Evolutionary conservation across 2,329 filamentous ascomycete genomes (phyloP).

Genomic region (Hymenoscyphus repandus): DNA sequence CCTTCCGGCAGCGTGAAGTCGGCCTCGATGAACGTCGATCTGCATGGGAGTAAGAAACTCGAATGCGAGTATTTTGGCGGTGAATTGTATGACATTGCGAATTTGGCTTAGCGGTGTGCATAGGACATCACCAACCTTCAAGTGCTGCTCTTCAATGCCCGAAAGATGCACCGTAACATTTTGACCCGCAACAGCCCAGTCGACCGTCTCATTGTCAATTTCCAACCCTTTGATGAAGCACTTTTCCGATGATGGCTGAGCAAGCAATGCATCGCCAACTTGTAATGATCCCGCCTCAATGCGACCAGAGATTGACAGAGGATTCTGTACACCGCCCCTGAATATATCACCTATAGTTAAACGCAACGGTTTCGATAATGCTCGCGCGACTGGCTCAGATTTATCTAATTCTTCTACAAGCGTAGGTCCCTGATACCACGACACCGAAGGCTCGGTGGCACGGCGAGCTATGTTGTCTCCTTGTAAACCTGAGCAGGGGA

Average conservation of each 20-base stretch:
- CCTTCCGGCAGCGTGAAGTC: slow-evolving; percentile 71
- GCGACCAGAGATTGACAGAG: slow-evolving; percentile 79
- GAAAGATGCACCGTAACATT: slow-evolving; percentile 79
- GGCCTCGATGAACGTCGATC: slow-evolving; percentile 82
- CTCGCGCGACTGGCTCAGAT: slow-evolving; percentile 67
- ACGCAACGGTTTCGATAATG: slow-evolving; percentile 73
- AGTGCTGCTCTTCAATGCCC: slow-evolving; percentile 78
- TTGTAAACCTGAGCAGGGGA: slow-evolving; percentile 83
- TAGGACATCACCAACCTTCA: slow-evolving; percentile 81
- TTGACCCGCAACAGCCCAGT: slow-evolving; percentile 92
- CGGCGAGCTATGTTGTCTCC: slow-evolving; percentile 76
- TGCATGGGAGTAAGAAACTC: slow-evolving; percentile 84
- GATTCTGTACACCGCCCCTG: slow-evolving; percentile 70
- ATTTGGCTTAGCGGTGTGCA: slow-evolving; percentile 67
- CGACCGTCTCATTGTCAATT: slow-evolving; percentile 64
- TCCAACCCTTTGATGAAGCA: slow-evolving; percentile 79
- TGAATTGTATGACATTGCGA: slow-evolving; percentile 66
- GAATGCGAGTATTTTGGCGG: slow-evolving; percentile 80
- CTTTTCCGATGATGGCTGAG: slow-evolving; percentile 76
- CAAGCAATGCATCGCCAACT: slow-evolving; percentile 71
- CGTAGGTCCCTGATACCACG: slow-evolving; percentile 78
- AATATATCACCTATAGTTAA: slow-evolving; percentile 88
- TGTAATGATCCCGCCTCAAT: slow-evolving; percentile 82
- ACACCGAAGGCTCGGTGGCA: slow-evolving; percentile 49
- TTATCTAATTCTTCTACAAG: slow-evolving; percentile 79